These are phyloP conservation scores for Opeltia flavorubescens DNA, from an alignment of 495 filamentous ascomycete species.

Conservation along the genomic window DNA sequence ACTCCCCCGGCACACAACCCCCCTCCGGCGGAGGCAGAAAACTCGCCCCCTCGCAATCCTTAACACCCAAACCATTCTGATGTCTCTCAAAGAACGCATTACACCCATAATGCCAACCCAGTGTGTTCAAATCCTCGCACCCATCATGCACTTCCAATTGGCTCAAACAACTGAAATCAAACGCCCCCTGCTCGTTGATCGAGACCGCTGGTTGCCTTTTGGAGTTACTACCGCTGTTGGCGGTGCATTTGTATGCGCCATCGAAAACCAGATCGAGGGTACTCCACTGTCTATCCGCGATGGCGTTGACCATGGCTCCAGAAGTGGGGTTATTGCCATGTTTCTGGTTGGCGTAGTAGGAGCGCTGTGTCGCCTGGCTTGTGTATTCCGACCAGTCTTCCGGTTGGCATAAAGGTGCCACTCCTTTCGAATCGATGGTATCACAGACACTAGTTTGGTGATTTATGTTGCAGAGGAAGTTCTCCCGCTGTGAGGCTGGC, in stretches of 20 bases:
- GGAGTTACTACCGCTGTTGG: neutral
- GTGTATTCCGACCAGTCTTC: conserved; percentile 3
- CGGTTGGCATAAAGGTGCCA: neutral
- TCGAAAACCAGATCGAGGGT: neutral
- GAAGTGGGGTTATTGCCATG: neutral
- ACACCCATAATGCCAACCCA: neutral
- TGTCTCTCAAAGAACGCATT: neutral
- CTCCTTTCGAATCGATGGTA: neutral
- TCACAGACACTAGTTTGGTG: neutral
- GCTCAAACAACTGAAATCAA: neutral
- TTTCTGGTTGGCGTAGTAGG: neutral
- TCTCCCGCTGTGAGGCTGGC: neutral
- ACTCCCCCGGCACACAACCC: too few relatives aligned
- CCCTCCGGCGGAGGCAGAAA: too few relatives aligned
- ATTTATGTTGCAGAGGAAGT: conserved; percentile 1
- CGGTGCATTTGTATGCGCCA: neutral
- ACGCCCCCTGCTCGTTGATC: neutral
- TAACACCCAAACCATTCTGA: too few relatives aligned
- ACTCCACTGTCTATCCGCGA: neutral
- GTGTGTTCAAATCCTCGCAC: neutral
- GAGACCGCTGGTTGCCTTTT: neutral
- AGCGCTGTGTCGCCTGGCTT: neutral
- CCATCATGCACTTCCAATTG: neutral
- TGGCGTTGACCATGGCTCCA: neutral
- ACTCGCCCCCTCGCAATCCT: too few relatives aligned